phyloP scores from a whole-genome alignment of 2,329 filamentous ascomycete species.

The Dendrostoma leiphaemia region DNA sequence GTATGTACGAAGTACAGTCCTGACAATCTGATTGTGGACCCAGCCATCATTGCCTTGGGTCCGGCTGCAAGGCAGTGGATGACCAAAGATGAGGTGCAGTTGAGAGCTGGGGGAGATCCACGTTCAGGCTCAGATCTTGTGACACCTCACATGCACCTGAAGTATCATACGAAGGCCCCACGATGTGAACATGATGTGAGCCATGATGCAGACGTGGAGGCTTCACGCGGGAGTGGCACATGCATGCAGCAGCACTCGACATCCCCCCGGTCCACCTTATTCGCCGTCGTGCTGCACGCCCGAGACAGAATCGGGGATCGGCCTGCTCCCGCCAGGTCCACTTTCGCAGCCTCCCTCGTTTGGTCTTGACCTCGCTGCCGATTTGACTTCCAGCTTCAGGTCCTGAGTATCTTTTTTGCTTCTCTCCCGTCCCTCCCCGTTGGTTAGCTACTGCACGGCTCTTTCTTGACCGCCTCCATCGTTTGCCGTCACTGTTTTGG shows the following conservation, averaged over 20 bases:
- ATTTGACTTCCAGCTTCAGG: neutral
- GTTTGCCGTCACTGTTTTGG: constrained; percentile 3
- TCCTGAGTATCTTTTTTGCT: neutral
- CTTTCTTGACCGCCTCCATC: neutral
- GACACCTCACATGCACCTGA: constrained; percentile 10
- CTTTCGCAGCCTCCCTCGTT: constrained; percentile 8
- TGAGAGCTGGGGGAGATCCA: constrained; percentile 4
- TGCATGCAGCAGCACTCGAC: constrained; percentile 14
- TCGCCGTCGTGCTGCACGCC: constrained; percentile 11
- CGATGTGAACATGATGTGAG: constrained; percentile 7
- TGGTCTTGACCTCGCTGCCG: neutral
- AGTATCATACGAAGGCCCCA: neutral
- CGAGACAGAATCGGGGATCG: constrained; percentile 16
- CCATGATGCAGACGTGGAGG: constrained; percentile 5
- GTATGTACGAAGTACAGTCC: neutral
- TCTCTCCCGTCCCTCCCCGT: neutral
- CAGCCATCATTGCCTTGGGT: neutral
- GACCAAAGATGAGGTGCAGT: constrained; percentile 7
- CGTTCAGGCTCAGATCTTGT: constrained; percentile 17
- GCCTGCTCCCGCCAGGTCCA: constrained; percentile 13
- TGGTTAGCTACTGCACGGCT: neutral
- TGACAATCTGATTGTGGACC: constrained; percentile 13
- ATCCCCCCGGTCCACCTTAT: constrained; percentile 9
- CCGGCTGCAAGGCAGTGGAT: neutral
- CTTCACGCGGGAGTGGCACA: constrained; percentile 9